phyloP scores from a whole-genome alignment of 768 basidiomycete genomes.

The Macrocybe gigantea region DNA sequence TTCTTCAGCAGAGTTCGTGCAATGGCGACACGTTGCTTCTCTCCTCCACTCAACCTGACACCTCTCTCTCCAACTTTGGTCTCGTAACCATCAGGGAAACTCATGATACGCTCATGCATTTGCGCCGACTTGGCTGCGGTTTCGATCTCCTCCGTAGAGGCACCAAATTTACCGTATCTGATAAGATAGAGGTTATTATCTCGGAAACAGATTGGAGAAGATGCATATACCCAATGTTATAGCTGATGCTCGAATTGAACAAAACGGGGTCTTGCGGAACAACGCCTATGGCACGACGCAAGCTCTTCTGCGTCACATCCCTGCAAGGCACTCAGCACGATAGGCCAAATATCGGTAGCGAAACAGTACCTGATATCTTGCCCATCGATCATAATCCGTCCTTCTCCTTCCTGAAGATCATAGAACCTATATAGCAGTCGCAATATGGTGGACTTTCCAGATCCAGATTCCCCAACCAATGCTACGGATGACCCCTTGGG shows the following conservation, averaged over 20 bases:
- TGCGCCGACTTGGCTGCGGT: slow-evolving; percentile 76
- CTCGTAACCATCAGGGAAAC: slow-evolving; percentile 82
- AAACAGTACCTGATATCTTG: slow-evolving; percentile 61
- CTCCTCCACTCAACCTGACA: slow-evolving; percentile 78
- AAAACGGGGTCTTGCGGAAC: slow-evolving; percentile 83
- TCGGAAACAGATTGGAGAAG: slow-evolving; percentile 2
- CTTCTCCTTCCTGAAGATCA: slow-evolving; percentile 75
- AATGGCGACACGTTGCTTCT: slow-evolving; percentile 87
- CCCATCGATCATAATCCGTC: slow-evolving; percentile 78
- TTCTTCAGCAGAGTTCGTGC: slow-evolving; percentile 84
- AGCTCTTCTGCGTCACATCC: slow-evolving; percentile 75
- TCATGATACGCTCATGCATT: slow-evolving; percentile 81
- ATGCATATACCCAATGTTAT: slow-evolving; percentile 61
- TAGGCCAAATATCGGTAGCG: background rate
- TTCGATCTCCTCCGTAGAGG: slow-evolving; percentile 69
- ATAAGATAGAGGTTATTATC: background rate
- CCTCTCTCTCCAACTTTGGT: slow-evolving; percentile 91
- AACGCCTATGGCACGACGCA: slow-evolving; percentile 80
- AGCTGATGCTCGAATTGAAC: slow-evolving; percentile 65
- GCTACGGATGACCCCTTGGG: slow-evolving; percentile 86
- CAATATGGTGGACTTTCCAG: slow-evolving; percentile 79
- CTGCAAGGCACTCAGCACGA: slow-evolving; percentile 22
- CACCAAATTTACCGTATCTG: slow-evolving; percentile 74
- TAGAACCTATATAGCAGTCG: slow-evolving; percentile 93
- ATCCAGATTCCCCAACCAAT: slow-evolving; percentile 78